phyloP scores from a whole-genome alignment of 2,329 filamentous ascomycete genomes.

The Clonostachys solani region DNA sequence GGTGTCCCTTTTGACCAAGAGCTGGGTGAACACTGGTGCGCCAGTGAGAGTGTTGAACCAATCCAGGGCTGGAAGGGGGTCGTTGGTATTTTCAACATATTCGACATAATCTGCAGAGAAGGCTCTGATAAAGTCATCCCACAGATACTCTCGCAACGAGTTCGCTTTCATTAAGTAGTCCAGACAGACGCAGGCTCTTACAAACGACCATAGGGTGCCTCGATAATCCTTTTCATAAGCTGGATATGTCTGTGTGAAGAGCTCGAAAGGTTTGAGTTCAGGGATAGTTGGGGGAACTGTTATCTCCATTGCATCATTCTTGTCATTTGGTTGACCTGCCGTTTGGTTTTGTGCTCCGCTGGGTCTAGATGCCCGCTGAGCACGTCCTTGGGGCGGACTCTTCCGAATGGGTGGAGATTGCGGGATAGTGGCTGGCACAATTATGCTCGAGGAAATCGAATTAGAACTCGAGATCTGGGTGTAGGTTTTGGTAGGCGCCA shows the following conservation, averaged over 20 bases:
- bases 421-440: slow-evolving; percentile 1
- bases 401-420: no score
- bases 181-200: slow-evolving; percentile 38
- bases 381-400: no score
- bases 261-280: slow-evolving; percentile 7
- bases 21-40: slow-evolving; percentile 17
- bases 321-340: no score
- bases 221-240: slow-evolving; percentile 31
- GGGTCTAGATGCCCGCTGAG: no score
- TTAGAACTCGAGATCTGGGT: slow-evolving; percentile 1
- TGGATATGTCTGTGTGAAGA: slow-evolving; percentile 37
- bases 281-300: no score
- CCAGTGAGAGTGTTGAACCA: slow-evolving; percentile 31
- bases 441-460: not conserved
- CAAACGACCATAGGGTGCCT: slow-evolving; percentile 33
- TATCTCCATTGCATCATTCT: no score
- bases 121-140: slow-evolving; percentile 47
- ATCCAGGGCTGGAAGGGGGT: slow-evolving; percentile 29
- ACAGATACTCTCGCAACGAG: slow-evolving; percentile 35
- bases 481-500: not conserved
- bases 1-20: slow-evolving; percentile 27
- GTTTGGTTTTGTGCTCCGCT: no score
- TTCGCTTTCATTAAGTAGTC: slow-evolving; percentile 26
- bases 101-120: slow-evolving; percentile 34
- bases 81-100: slow-evolving; percentile 27